These are phyloP conservation scores for Trifolium pratense DNA, from an alignment of 306 rosid genomes.

Conservation along the genomic window DNA sequence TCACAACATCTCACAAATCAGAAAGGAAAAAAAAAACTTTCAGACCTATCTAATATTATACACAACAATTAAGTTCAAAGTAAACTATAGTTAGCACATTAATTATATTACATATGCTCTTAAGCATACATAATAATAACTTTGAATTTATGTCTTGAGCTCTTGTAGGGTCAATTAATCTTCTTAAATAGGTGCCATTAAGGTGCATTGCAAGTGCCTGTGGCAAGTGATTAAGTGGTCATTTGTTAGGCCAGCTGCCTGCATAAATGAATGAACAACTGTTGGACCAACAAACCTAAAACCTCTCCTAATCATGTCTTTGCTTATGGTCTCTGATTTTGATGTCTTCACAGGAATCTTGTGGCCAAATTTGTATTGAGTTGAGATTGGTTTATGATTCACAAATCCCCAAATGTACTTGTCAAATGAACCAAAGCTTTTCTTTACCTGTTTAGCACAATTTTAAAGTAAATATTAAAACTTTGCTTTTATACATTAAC, in stretches of 20 bases:
- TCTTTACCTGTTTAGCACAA: slow-evolving; percentile 60
- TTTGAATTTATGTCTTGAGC: slow-evolving; percentile 30
- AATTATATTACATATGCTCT: slow-evolving; percentile 43
- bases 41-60: slow-evolving; percentile 53
- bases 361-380: slow-evolving; percentile 86
- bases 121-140: slow-evolving; percentile 34
- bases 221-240: slow-evolving; percentile 90
- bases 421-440: slow-evolving; percentile 77
- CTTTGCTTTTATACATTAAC: neutral
- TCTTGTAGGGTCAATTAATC: slow-evolving; percentile 40
- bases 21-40: slow-evolving; percentile 23
- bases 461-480: slow-evolving; percentile 30
- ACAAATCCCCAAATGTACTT: slow-evolving; percentile 95
- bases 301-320: slow-evolving; percentile 92
- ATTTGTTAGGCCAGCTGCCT: slow-evolving; percentile 90
- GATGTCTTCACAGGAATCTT: slow-evolving; percentile 96
- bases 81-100: slow-evolving; percentile 60
- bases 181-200: slow-evolving; percentile 43
- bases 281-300: slow-evolving; percentile 93
- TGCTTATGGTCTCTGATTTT: slow-evolving; percentile 95
- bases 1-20: slow-evolving; percentile 53
- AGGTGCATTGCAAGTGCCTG: slow-evolving; percentile 79
- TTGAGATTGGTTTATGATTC: slow-evolving; percentile 78
- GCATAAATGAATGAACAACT: slow-evolving; percentile 96
- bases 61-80: slow-evolving; percentile 48